Base-by-base conservation (phyloP, 768 basidiomycete species). In the Boletus reticuloceps region DNA sequence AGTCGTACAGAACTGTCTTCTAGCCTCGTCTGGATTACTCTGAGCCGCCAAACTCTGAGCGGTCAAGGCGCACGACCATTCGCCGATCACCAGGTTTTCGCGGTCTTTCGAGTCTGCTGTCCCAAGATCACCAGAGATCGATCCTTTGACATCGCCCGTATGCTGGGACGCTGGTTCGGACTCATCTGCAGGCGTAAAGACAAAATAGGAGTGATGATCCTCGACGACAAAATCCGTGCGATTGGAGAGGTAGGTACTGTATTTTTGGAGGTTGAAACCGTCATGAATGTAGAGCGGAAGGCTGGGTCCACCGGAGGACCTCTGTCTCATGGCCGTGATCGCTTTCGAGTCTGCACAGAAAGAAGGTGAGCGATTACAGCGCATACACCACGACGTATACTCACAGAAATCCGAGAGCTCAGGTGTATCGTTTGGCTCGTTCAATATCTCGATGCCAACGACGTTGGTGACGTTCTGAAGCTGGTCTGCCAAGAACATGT, bases 141-240 rank as follows among this genome's bases (percentile, higher is more conserved):
- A 51, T 13, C 63, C 59, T 27, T 61, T 58, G 38, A 83, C 55
- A 31, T 77, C 73, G 22, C 67, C 58, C 4, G 76, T 76, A 53
- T 82, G 80, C 22, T 74, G 69, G 52, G 65, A 69, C 10, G 71
- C 87, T 43, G 66, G 78, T 68, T 72, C 74, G 16, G 61, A 62
- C 19, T 73, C 68, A 60, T 90, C 88, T 2, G 73, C 62, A 2
- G 78, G 69, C 0, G 84, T 82, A 59, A 84, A 89, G 58, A 88
- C 82, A 60, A 86, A 82, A 74, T 89, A 83, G 40, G 84, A 83
- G 61, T 91, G 89, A 64, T 89, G 83, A 55, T 92, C 89, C 56
- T 86, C 75, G 6, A 90, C 81, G 22, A 87, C 77, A 55, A 88
- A 91, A 59, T 87, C 84, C 1, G 67, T 60, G 51, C 82, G 72